phyloP scores from a whole-genome alignment of 371 early-diverging fungal species.

The Mucor sp. region DNA sequence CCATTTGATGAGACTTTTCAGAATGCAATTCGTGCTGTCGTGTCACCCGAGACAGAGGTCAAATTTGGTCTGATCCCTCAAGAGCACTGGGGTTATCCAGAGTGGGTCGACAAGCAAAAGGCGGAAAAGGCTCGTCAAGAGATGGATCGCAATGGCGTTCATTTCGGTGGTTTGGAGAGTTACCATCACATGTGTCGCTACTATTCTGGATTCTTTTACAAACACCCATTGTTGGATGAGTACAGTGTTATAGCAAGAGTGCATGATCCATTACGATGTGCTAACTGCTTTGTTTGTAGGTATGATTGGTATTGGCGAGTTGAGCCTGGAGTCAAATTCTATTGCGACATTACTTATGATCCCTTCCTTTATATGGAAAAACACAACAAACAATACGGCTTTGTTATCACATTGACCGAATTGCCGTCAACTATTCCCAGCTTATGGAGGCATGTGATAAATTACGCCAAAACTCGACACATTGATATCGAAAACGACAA shows the following conservation, averaged over 20 bases:
- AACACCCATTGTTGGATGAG: constrained; percentile 75
- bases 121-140: constrained; percentile 49
- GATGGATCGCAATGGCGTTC: constrained; percentile 40
- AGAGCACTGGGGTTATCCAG: constrained; percentile 77
- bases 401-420: constrained; percentile 75
- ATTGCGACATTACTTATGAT: constrained; percentile 85
- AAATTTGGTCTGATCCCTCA: constrained; percentile 72
- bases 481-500: constrained; percentile 35
- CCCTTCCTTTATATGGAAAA: constrained; percentile 80
- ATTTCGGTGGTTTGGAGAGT: constrained; percentile 46
- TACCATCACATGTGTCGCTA: constrained; percentile 76
- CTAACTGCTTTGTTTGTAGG: constrained; percentile 23
- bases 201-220: constrained; percentile 90
- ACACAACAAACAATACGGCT: constrained; percentile 78
- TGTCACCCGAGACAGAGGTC: constrained; percentile 59
- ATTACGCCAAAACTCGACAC: constrained; percentile 51
- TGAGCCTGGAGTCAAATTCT: constrained; percentile 83
- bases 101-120: constrained; percentile 52
- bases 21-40: constrained; percentile 46
- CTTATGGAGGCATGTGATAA: constrained; percentile 66
- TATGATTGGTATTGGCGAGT: constrained; percentile 92
- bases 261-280: background rate
- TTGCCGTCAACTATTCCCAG: constrained; percentile 74
- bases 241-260: constrained; percentile 42
- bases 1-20: too few species aligned